A percentile compares a stretch with the other conserved stretches of the same genome.
Conservation (phyloP, 805 yeast species). For the Hemisphaericaspora nanyangensis region DNA sequence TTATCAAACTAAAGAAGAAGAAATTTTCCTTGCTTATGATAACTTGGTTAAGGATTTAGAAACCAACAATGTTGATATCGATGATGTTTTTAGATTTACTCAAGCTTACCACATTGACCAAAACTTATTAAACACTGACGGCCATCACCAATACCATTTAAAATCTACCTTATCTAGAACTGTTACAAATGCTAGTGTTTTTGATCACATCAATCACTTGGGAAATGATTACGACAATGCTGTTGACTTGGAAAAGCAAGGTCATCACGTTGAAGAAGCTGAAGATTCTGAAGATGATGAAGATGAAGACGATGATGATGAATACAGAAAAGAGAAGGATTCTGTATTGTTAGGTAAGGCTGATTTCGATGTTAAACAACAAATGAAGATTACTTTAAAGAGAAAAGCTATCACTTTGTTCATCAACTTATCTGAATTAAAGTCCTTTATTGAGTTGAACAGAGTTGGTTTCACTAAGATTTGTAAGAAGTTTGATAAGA, state of each 20-base stretch:
- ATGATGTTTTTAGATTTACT: conserved; percentile 22
- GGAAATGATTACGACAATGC: conserved; percentile 11
- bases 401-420: conserved; percentile 62
- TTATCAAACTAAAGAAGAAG: conserved; percentile 44
- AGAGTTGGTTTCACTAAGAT: conserved; percentile 87
- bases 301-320: conserved; percentile 26
- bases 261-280: conserved; percentile 26
- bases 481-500: conserved; percentile 87
- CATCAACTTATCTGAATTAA: conserved; percentile 75
- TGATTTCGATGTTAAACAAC: conserved; percentile 48
- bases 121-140: conserved; percentile 10
- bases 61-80: conserved; percentile 21
- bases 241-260: conserved; percentile 21
- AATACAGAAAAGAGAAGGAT: conserved; percentile 22
- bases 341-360: conserved; percentile 49
- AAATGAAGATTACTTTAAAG: conserved; percentile 59
- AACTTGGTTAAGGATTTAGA: conserved; percentile 46
- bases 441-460: conserved; percentile 80
- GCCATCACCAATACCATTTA: conserved; percentile 16
- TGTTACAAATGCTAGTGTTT: conserved; percentile 19
- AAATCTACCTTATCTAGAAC: conserved; percentile 11
- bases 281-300: conserved; percentile 19
- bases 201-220: conserved; percentile 24
- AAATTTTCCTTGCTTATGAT: conserved; percentile 43
- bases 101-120: conserved; percentile 19